These are phyloP conservation scores for Sugiyamaella qingdaonensis DNA, from an alignment of 805 yeast genomes.

Conservation along the genomic window DNA sequence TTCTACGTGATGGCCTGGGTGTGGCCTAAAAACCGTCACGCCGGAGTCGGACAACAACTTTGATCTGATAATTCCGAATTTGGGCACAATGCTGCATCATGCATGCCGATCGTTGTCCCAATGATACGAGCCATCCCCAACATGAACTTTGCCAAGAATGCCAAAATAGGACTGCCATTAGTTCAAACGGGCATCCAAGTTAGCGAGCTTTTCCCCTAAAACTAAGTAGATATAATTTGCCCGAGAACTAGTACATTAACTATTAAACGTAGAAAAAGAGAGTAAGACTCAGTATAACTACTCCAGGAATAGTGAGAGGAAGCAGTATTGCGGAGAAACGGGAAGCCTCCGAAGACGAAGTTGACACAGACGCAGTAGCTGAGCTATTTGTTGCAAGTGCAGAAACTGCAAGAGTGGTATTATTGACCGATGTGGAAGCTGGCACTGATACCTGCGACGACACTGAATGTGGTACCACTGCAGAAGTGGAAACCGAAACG, in stretches of 20 bases:
- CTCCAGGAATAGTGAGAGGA: too few relatives aligned
- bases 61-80: not conserved
- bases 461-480: not conserved
- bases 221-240: too few relatives aligned
- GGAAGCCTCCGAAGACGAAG: not conserved
- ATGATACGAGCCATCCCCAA: too few relatives aligned
- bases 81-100: not conserved
- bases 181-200: too few relatives aligned
- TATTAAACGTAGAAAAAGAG: too few relatives aligned
- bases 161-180: too few relatives aligned
- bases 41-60: not conserved
- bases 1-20: too few relatives aligned
- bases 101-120: not conserved
- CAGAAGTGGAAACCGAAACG: conserved; percentile 8
- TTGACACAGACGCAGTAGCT: not conserved
- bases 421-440: not conserved
- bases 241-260: too few relatives aligned
- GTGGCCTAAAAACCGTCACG: not conserved
- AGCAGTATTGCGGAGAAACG: too few relatives aligned
- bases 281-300: too few relatives aligned
- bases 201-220: too few relatives aligned
- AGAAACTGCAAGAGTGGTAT: not conserved
- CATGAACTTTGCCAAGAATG: too few relatives aligned
- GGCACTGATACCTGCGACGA: not conserved
- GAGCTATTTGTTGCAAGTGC: not conserved